Conservation (phyloP, 805 yeast genomes). For the Priceomyces medius region DNA sequence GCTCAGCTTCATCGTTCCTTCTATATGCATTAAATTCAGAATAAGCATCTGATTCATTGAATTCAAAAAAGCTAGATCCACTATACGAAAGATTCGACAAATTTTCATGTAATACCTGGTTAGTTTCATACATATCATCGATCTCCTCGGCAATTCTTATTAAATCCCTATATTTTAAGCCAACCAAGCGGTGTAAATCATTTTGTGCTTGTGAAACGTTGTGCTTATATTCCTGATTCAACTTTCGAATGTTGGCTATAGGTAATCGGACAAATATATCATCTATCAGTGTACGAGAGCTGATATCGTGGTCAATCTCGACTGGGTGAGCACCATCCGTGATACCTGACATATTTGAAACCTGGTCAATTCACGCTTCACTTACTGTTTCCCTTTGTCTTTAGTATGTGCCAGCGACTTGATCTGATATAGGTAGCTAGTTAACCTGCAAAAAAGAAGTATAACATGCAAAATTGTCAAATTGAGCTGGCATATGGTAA, state of each 20-base stretch:
- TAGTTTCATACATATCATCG: conserved; percentile 26
- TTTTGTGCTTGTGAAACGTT: conserved; percentile 27
- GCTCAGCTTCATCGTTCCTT: conserved; percentile 16
- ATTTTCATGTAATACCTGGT: conserved; percentile 21
- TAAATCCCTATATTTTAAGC: conserved; percentile 42
- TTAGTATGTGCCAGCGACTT: too few species aligned
- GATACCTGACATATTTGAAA: not conserved
- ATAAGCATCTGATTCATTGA: conserved; percentile 16
- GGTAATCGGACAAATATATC: conserved; percentile 33
- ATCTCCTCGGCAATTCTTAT: conserved; percentile 45
- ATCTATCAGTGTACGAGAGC: conserved; percentile 15
- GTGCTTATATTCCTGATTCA: conserved; percentile 27
- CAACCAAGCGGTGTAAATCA: conserved; percentile 38
- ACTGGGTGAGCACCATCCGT: not conserved
- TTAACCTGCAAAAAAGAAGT: too few species aligned
- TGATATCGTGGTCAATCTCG: not conserved
- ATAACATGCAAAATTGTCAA: too few species aligned
- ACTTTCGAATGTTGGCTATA: conserved; percentile 31
- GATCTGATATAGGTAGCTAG: too few species aligned
- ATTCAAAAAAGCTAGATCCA: conserved; percentile 26
- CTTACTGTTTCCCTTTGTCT: too few species aligned
- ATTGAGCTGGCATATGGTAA: too few species aligned
- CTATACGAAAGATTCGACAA: conserved; percentile 33
- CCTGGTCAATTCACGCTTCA: too few species aligned
- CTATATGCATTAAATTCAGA: conserved; percentile 20